Evolutionary conservation across 2,329 filamentous ascomycete species (phyloP), one percentile per base, ranked within the genome.

Genomic region (Neocatenulostroma microsporum): DNA sequence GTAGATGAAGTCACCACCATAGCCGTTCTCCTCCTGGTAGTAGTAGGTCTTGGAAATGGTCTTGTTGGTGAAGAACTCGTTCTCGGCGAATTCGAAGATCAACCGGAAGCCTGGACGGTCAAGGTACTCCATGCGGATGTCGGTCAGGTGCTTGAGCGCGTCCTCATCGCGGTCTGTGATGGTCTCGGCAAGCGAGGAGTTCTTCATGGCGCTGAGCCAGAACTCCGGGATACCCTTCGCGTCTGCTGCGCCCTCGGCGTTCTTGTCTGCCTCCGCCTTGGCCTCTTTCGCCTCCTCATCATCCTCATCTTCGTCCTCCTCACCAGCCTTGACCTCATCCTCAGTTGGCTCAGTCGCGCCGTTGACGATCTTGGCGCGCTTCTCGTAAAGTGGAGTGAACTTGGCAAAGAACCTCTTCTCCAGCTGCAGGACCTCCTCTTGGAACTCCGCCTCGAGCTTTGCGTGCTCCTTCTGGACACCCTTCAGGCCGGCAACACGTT

Each of bases 321-420:
- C 85, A 48, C 91, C 91, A 45, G 84, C 81, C 67, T 84, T 76
- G 52, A 98, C 70, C 64, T 96, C 87, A 24, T 81, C 78, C 39
- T 93, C 84, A 43, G 83, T 86, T 20, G 91, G 91, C 70, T 98
- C 91, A 42, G 70, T 63, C 47, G 69, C 68, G 53, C 91, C 91
- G 67, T 95, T 96, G 64, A 98, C 74, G 54, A 98, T 96, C 55
- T 80, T 76, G 45, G 88, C 78, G 64, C 91, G 88, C 74, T 91
- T 91, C 74, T 95, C 72, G 69, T 98, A 98, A 33, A 98, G 78
- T 43, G 91, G 91, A 37, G 86, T 94, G 70, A 95, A 98, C 70
- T 96, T 96, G 68, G 84, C 85, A 56, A 96, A 96, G 69, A 94
- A 98, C 71, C 95, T 95, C 78, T 98, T 98, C 76, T 98, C 91